Evolutionary conservation across 2,329 filamentous ascomycete genomes (phyloP).

Genomic region (Ilyonectria destructans): DNA sequence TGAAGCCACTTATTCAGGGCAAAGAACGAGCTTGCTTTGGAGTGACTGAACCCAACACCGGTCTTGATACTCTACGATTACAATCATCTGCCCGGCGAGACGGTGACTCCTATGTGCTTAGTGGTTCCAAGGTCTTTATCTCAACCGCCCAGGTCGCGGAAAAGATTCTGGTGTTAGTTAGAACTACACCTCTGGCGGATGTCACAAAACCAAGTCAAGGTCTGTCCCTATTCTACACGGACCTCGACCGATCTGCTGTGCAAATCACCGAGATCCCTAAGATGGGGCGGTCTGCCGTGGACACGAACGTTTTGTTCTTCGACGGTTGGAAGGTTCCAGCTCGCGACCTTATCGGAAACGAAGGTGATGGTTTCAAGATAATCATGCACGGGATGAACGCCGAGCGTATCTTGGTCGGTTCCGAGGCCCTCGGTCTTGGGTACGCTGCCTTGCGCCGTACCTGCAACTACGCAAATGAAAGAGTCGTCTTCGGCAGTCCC

Average conservation of each 20-base stretch:
- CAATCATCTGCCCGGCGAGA: slow-evolving; percentile 17
- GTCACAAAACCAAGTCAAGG: slow-evolving; percentile 29
- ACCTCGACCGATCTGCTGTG: slow-evolving; percentile 26
- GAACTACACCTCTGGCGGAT: slow-evolving; percentile 26
- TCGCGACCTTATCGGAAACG: slow-evolving; percentile 23
- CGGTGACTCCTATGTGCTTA: slow-evolving; percentile 21
- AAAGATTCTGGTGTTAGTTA: slow-evolving; percentile 27
- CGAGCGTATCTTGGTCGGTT: slow-evolving; percentile 30
- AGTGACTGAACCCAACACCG: slow-evolving; percentile 79
- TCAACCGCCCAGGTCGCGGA: slow-evolving; percentile 33
- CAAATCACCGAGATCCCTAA: slow-evolving; percentile 34
- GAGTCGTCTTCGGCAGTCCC: slow-evolving; percentile 24
- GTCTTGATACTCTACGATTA: slow-evolving; percentile 29
- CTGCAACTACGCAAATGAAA: slow-evolving; percentile 31
- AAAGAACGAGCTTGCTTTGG: slow-evolving; percentile 34
- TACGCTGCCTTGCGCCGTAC: slow-evolving; percentile 28
- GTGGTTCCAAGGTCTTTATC: slow-evolving; percentile 32
- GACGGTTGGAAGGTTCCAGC: slow-evolving; percentile 32
- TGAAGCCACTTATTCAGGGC: slow-evolving; percentile 23
- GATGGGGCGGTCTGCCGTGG: slow-evolving; percentile 29
- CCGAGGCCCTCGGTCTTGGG: slow-evolving; percentile 29
- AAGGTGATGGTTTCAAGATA: slow-evolving; percentile 37
- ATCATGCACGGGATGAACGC: slow-evolving; percentile 41
- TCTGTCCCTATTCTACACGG: slow-evolving; percentile 29
- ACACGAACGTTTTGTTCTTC: slow-evolving; percentile 30